Evolutionary conservation across 768 basidiomycete species (phyloP).

Genomic region (Erythrobasidium yunnanense): DNA sequence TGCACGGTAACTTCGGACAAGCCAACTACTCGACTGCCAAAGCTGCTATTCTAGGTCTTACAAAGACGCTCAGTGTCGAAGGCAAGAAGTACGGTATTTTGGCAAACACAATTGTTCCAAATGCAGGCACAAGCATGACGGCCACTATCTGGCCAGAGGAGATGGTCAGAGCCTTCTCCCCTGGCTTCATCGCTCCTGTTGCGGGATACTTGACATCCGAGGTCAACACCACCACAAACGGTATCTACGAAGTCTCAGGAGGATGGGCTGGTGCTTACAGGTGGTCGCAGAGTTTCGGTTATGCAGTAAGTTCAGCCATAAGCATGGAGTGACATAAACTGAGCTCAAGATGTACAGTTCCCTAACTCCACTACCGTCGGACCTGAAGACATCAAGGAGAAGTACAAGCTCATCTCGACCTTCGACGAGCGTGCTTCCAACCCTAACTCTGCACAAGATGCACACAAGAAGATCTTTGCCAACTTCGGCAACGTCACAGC

Average conservation of each 20-base stretch:
- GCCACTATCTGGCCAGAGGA: constrained; percentile 39
- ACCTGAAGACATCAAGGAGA: constrained; percentile 65
- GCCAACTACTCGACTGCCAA: constrained; percentile 48
- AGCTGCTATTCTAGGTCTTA: constrained; percentile 82
- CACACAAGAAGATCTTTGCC: constrained; percentile 46
- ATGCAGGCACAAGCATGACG: constrained; percentile 33
- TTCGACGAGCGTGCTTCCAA: constrained; percentile 79
- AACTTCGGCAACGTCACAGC: constrained; percentile 50
- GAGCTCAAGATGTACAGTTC: constrained; percentile 50
- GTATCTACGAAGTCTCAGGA: constrained; percentile 72
- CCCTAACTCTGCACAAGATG: constrained; percentile 51
- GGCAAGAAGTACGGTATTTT: constrained; percentile 83
- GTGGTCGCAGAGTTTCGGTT: constrained; percentile 82
- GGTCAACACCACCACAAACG: constrained; percentile 59
- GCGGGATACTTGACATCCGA: constrained; percentile 80
- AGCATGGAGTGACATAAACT: too few species aligned
- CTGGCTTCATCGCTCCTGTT: constrained; percentile 82
- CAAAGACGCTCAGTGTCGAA: constrained; percentile 80
- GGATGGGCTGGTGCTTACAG: constrained; percentile 87
- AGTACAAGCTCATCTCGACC: constrained; percentile 73
- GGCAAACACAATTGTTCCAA: constrained; percentile 50
- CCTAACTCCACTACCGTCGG: constrained; percentile 61
- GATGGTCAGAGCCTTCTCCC: constrained; percentile 47
- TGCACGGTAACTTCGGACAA: constrained; percentile 67
- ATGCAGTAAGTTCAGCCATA: constrained; percentile 45